Conservation (phyloP, 306 rosid species). For the Morella rubra region DNA sequence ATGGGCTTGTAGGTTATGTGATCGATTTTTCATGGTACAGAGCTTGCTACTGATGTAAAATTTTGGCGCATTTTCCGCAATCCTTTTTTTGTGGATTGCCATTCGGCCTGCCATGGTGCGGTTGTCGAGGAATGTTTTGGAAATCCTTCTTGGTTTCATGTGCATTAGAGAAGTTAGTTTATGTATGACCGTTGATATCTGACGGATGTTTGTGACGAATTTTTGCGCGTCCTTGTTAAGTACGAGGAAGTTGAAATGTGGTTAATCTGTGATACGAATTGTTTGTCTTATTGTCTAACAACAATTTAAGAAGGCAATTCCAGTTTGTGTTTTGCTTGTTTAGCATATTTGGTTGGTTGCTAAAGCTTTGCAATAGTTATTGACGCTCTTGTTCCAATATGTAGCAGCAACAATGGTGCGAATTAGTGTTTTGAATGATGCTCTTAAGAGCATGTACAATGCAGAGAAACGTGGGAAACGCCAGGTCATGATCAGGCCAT, state of each 20-base stretch:
- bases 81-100: too few species aligned
- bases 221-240: background rate
- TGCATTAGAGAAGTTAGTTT: background rate
- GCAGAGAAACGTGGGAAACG: constrained; percentile 47
- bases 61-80: background rate
- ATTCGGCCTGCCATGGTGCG: background rate
- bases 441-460: constrained; percentile 47
- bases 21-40: too few species aligned
- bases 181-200: background rate
- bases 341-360: background rate
- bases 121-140: background rate
- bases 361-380: background rate
- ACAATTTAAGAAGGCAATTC: background rate
- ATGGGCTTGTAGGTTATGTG: too few species aligned
- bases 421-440: constrained; percentile 44
- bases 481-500: constrained; percentile 48
- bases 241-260: background rate
- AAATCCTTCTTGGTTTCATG: background rate
- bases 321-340: background rate
- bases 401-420: constrained; percentile 38
- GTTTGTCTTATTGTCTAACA: background rate
- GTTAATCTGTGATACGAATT: background rate
- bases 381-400: background rate
- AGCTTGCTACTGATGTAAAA: background rate
- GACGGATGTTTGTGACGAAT: background rate